phyloP scores from a whole-genome alignment of 2,329 filamentous ascomycete genomes.

The Claviceps paspali region DNA sequence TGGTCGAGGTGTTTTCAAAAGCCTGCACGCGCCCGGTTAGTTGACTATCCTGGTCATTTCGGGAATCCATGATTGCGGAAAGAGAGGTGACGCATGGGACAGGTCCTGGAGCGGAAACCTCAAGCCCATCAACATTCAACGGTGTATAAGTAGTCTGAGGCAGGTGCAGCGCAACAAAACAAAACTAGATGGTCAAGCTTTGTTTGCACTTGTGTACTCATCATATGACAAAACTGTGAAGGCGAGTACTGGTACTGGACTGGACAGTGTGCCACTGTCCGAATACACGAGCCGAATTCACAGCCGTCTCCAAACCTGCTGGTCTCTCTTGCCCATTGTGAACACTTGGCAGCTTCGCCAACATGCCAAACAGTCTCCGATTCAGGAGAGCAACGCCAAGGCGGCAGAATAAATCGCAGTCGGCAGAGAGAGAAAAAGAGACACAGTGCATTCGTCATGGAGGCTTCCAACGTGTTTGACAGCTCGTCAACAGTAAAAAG shows the following conservation, averaged over 20 bases:
- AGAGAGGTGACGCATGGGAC: no score
- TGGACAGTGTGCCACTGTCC: neutral
- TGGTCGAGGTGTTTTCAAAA: conserved; percentile 98
- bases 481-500: neutral
- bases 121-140: neutral
- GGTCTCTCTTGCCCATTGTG: neutral
- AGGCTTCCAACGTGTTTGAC: neutral
- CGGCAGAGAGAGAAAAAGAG: no score
- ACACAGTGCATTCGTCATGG: neutral
- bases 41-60: conserved; percentile 3
- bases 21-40: conserved; percentile 42
- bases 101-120: no score
- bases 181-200: neutral
- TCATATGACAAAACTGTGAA: neutral
- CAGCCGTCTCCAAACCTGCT: neutral
- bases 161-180: neutral
- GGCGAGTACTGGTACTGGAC: neutral
- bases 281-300: neutral
- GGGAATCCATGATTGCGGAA: no score
- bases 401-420: no score
- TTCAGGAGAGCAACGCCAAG: neutral
- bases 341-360: neutral
- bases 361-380: neutral
- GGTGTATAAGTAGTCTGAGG: neutral
- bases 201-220: neutral